A percentile compares a stretch with the other conserved stretches of the same genome.
These are phyloP conservation scores for Phallus indusiatus DNA, from an alignment of 768 basidiomycete species.

Conservation along the genomic window DNA sequence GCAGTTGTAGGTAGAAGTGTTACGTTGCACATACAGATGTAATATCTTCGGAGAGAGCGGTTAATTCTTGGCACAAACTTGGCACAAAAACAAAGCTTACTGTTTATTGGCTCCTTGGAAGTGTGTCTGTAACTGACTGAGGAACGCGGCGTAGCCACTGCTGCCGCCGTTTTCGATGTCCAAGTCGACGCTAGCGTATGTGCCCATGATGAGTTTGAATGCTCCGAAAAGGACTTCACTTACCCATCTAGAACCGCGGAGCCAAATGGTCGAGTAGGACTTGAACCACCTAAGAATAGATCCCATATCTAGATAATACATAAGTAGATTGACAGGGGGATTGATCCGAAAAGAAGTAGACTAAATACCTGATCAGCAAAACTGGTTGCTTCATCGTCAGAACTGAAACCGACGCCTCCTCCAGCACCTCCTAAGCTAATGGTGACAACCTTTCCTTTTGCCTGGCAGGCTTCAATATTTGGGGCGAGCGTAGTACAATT, in stretches of 20 bases:
- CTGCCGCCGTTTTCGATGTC: conserved; percentile 65
- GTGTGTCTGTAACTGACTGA: conserved; percentile 45
- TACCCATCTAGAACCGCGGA: conserved; percentile 65
- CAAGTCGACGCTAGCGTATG: conserved; percentile 39
- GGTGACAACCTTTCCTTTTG: conserved; percentile 47
- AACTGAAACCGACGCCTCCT: conserved; percentile 51
- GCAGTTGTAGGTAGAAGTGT: background rate
- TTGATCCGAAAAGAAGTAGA: background rate
- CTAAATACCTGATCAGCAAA: conserved; percentile 42
- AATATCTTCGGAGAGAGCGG: background rate
- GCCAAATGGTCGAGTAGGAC: conserved; percentile 60
- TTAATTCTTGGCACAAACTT: background rate
- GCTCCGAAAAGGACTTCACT: conserved; percentile 6
- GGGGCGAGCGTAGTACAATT: conserved; percentile 52
- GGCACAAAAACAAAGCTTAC: conserved; percentile 22
- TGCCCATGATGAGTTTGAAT: background rate
- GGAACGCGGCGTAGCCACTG: conserved; percentile 41
- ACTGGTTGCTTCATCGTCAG: conserved; percentile 42
- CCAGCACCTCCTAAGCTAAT: conserved; percentile 48
- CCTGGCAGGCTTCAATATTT: conserved; percentile 57
- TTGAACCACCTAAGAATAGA: conserved; percentile 57
- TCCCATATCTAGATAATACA: conserved; percentile 42
- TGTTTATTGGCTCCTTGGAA: conserved; percentile 42
- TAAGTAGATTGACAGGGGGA: background rate
- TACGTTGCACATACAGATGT: background rate